Evolutionary conservation across 192 early-diverging fungal genomes (phyloP).

Genomic region (Coemansia javaensis): DNA sequence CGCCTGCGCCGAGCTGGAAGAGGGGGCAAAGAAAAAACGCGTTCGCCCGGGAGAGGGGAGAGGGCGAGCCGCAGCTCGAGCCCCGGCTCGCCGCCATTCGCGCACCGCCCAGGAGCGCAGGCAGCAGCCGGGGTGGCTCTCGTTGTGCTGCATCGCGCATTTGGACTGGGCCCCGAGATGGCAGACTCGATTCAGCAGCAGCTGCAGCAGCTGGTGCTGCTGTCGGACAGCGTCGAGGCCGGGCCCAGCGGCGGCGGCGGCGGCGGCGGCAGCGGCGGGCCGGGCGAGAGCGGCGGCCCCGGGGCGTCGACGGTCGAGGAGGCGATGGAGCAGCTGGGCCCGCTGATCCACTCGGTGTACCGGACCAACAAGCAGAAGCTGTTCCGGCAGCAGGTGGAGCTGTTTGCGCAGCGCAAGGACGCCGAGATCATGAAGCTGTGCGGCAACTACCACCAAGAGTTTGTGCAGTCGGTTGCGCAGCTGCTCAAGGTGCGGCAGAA

Average conservation of each 20-base stretch:
- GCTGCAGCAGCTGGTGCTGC: conserved; percentile 45
- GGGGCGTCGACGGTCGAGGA: conserved; percentile 52
- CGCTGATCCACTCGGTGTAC: conserved; percentile 85
- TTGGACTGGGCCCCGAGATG: conserved; percentile 4
- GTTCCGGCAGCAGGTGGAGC: conserved; percentile 79
- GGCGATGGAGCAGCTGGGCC: conserved; percentile 76
- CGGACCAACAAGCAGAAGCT: conserved; percentile 78
- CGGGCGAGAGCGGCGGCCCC: conserved; percentile 6
- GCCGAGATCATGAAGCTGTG: conserved; percentile 97
- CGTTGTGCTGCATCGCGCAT: background rate
- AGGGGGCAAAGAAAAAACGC: no score
- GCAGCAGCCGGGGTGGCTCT: no score
- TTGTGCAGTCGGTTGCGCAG: conserved; percentile 83
- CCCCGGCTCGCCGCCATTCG: no score
- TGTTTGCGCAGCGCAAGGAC: conserved; percentile 84
- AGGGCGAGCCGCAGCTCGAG: no score
- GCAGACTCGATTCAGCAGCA: conserved; percentile 51
- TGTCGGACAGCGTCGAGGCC: conserved; percentile 43
- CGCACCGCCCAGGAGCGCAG: no score
- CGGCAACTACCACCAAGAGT: conserved; percentile 87
- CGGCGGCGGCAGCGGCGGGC: conserved; percentile 2
- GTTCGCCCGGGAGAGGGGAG: no score
- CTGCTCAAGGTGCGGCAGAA: conserved; percentile 90
- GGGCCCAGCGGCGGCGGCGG: conserved; percentile 10
- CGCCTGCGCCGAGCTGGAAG: no score